Evolutionary conservation across 1,284 basidiomycete species (phyloP).

Genomic region (Microstroma glucosiphilum): DNA sequence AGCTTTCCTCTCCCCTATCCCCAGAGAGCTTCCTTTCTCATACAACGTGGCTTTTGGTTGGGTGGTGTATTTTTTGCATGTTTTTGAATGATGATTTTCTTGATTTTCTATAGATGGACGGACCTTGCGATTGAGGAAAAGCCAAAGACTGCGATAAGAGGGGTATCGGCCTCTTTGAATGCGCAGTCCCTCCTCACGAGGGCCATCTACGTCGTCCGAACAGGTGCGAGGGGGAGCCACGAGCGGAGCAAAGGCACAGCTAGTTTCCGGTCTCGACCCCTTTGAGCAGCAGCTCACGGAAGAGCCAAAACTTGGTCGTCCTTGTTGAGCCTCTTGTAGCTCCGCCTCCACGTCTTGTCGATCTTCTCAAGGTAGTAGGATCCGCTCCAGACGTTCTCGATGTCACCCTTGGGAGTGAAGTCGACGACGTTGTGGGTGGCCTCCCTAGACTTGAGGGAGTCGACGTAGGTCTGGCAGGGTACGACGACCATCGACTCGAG

Average conservation of each 20-base stretch:
- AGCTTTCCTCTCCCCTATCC: too few species aligned
- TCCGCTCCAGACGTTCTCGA: slow-evolving; percentile 90
- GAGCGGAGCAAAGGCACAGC: background rate
- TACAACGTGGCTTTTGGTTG: too few species aligned
- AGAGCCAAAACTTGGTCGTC: background rate
- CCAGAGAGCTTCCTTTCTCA: too few species aligned
- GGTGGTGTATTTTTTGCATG: too few species aligned
- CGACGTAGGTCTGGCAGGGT: slow-evolving; percentile 77
- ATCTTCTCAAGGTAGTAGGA: slow-evolving; percentile 88
- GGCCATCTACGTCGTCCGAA: background rate
- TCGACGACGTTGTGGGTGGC: slow-evolving; percentile 88
- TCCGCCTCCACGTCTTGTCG: slow-evolving; percentile 86
- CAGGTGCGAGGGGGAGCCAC: background rate
- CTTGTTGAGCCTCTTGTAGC: slow-evolving; percentile 57
- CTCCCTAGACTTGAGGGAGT: slow-evolving; percentile 65
- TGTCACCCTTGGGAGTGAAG: slow-evolving; percentile 75
- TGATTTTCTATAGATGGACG: too few species aligned
- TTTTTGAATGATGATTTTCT: too few species aligned
- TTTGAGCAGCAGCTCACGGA: background rate
- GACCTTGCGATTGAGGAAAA: too few species aligned
- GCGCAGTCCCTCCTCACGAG: background rate
- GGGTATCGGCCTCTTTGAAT: slow-evolving; percentile 2
- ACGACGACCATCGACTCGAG: slow-evolving; percentile 82
- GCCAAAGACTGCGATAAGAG: background rate
- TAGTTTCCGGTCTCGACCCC: background rate